Percentiles rank a stretch among this genome's conserved stretches.
phyloP scores from a whole-genome alignment of 2,329 filamentous ascomycete species.

The Coniosporium tulheliwenetii region DNA sequence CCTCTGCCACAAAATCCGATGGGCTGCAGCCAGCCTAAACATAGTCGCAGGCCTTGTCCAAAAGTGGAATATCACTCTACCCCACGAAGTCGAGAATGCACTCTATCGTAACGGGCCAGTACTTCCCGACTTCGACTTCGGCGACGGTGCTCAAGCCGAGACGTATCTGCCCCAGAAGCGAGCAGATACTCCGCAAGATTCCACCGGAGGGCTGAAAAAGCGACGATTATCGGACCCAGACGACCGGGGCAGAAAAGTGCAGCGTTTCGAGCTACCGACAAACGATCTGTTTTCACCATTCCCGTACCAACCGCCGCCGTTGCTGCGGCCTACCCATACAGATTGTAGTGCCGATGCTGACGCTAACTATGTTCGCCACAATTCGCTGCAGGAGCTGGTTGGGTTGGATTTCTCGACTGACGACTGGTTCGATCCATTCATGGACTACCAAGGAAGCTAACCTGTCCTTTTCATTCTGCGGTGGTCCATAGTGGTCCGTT shows the following conservation, averaged over 20 bases:
- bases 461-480: no score
- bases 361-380: no score
- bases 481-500: no score
- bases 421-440: no score
- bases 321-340: slow-evolving; percentile 8
- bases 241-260: background rate
- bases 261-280: background rate
- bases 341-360: no score
- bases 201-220: background rate
- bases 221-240: slow-evolving; percentile 1
- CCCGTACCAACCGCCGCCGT: slow-evolving; percentile 8
- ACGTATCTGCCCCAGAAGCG: background rate
- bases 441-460: no score
- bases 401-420: no score
- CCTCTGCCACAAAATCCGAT: slow-evolving; percentile 5
- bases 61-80: slow-evolving; percentile 10
- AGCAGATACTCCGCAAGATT: no score
- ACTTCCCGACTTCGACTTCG: slow-evolving; percentile 1
- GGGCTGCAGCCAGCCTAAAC: slow-evolving; percentile 6
- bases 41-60: slow-evolving; percentile 7
- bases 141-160: background rate
- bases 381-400: no score
- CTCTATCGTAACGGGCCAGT: slow-evolving; percentile 5
- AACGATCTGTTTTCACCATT: slow-evolving; percentile 9
- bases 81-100: slow-evolving; percentile 7